Evolutionary conservation across 176 grass and related monocot species (phyloP), one percentile per base, ranked within the genome.

Genomic region (Alopecurus myosuroides): DNA sequence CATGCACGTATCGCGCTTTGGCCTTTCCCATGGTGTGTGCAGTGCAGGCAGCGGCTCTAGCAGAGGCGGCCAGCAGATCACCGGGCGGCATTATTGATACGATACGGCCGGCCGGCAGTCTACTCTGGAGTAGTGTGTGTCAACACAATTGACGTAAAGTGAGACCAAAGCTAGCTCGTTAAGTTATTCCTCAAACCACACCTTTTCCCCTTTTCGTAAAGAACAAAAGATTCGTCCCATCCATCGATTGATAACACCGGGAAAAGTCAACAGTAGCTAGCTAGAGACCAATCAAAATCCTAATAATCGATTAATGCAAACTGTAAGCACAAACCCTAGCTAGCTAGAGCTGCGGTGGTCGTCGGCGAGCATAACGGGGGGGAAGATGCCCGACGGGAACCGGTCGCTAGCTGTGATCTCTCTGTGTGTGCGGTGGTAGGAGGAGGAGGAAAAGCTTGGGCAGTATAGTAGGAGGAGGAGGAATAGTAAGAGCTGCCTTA

Each of bases 181-280:
- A 75, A 89, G 67, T 79, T 85, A 80, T 85, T 85, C 78, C 88
- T 76, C 56, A 40, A 75, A 87, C 84, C 56, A 80, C 80, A 80
- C 80, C 31, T 90, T 90, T 64, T 46, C 6, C 28, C 66, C 75
- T 90, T 90, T 90, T 68, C 72, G 45, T 74, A 75, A 87, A 87
- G 74, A 67, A 2, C 45, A 9, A 33, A 57, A 79, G 84, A 86
- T 78, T 76, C 84, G 74, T 15, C 60, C 14, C 55, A 28, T 88
- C 17, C 51, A 44, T 61, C 3, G 53, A 57, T 28, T 11, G 17
- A 76, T 40, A 18, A 26, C 39, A 22, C 55, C 5, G 25, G 25
- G 9, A 26, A 14, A 88, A 61, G 81, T 88, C 81, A 84, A 80
- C 81, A 88, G 19, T 26, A 63, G 4, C n/a, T n/a, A n/a, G n/a